Evolutionary conservation across 2,329 filamentous ascomycete genomes (phyloP), one percentile per base, ranked within the genome.

Genomic region (Diaporthe sp.): DNA sequence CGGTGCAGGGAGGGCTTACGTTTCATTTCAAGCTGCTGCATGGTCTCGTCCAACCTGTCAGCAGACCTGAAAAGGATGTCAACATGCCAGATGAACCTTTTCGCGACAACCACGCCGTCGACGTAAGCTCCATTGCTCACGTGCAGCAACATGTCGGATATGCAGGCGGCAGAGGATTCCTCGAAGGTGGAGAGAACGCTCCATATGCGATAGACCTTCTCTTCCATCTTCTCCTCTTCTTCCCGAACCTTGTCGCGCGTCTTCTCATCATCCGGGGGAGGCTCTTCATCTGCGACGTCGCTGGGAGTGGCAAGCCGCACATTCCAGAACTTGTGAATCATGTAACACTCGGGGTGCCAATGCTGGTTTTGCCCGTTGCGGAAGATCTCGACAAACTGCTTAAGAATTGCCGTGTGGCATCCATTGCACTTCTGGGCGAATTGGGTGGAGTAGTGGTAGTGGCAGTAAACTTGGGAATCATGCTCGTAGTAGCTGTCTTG

Each of bases 251-350:
- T 87, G 71, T 95, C 92, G 71, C 95, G 93, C 77, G 93, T 91
- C 77, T 93, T 91, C 63, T 85, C 83, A 72, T 91, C 89, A 72
- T 88, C 86, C 15, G 84, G 82, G n/a, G 85, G 82, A 28, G 84
- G 78, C 20, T 76, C 78, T 42, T 84, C 85, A 74, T 88, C 85
- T 49, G 87, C 82, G 15, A 85, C 82, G 75, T 92, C 88, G 55
- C 89, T 88, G 15, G 90, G 88, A 37, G 92, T 89, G 15, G 92
- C 92, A 51, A 99, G 88, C 71, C 97, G 93, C 76, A 99, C 97
- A 82, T 98, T 99, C 97, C 97, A 99, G 85, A 98, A 99, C 82
- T 99, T 99, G 87, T 99, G 97, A 78, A 99, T 99, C 97, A 99
- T 99, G 85, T 99, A 99, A 85, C 97, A 99, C 85, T 99, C 97